These are phyloP conservation scores for Plasmodium knowlesi DNA, from an alignment of 169 alveolate genomes.

Conservation along the genomic window DNA sequence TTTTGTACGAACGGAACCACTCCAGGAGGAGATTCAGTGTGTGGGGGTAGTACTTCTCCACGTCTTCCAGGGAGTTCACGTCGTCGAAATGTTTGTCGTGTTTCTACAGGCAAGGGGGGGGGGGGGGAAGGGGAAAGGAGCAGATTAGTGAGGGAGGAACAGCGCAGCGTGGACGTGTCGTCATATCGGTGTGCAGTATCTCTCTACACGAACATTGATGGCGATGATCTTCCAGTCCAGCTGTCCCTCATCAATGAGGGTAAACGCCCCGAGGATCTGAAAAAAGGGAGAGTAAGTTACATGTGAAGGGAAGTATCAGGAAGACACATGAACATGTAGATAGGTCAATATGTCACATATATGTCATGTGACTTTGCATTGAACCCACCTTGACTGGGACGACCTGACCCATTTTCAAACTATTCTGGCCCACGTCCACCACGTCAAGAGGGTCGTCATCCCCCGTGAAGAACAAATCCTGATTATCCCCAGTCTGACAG, in stretches of 20 bases:
- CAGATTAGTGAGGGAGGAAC: not conserved
- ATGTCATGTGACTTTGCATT: not conserved
- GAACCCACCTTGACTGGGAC: constrained; percentile 61
- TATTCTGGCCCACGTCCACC: constrained; percentile 30
- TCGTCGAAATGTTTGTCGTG: constrained; percentile 36
- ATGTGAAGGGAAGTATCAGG: not conserved
- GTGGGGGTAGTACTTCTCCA: constrained; percentile 60
- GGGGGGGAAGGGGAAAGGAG: not conserved
- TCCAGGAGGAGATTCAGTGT: constrained; percentile 38
- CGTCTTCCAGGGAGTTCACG: constrained; percentile 22
- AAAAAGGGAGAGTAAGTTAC: not conserved
- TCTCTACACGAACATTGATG: constrained; percentile 22
- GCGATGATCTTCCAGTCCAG: constrained; percentile 71
- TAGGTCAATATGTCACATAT: not conserved
- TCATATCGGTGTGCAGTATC: not conserved
- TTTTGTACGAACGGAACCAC: constrained; percentile 74
- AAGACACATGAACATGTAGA: not conserved
- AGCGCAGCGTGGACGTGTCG: not conserved
- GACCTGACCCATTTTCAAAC: constrained; percentile 40
- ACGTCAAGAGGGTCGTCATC: constrained; percentile 67
- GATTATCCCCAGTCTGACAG: not conserved
- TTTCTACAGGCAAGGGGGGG: not conserved
- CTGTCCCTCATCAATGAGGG: constrained; percentile 60
- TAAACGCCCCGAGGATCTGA: constrained; percentile 46
- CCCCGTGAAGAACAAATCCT: constrained; percentile 31